Evolutionary conservation across 75 land plant species (phyloP).

Genomic region (Adiantum capillusveneris): DNA sequence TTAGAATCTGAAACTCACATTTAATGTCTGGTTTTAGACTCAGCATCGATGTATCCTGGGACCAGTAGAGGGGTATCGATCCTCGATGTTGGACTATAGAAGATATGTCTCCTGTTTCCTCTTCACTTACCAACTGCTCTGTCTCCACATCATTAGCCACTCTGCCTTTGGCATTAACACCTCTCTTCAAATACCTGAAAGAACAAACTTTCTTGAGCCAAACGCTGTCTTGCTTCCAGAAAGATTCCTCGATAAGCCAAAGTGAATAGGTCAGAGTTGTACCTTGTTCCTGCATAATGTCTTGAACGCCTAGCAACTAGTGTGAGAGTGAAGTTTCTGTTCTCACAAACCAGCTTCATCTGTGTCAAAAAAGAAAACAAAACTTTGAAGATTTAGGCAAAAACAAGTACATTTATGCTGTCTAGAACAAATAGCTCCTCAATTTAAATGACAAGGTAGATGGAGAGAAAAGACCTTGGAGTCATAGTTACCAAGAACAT

Average conservation of each 20-base stretch:
- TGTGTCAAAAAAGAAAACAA: too few species aligned
- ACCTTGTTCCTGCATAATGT: slow-evolving; percentile 90
- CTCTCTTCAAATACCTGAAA: slow-evolving; percentile 65
- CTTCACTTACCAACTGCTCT: slow-evolving; percentile 75
- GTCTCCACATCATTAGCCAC: slow-evolving; percentile 93
- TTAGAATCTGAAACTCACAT: not conserved
- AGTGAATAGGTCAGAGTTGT: not conserved
- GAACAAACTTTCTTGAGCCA: too few species aligned
- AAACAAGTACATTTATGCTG: too few species aligned
- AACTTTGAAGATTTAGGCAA: too few species aligned
- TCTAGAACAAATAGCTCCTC: too few species aligned
- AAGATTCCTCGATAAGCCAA: too few species aligned
- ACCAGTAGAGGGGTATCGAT: slow-evolving; percentile 85
- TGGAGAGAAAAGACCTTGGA: too few species aligned
- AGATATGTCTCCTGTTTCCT: slow-evolving; percentile 43
- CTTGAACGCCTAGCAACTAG: slow-evolving; percentile 85
- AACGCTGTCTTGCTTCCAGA: too few species aligned
- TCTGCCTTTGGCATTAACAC: slow-evolving; percentile 73
- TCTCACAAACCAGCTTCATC: slow-evolving; percentile 5
- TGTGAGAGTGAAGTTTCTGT: slow-evolving; percentile 44
- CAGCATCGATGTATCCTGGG: slow-evolving; percentile 58
- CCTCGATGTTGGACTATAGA: slow-evolving; percentile 82
- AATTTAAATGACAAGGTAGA: too few species aligned
- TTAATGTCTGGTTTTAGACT: slow-evolving; percentile 14
- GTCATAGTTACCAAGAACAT: too few species aligned